A percentile compares a stretch with the other conserved stretches of the same genome.
These are phyloP conservation scores for Solanum raphanifolium DNA, from an alignment of 257 asterid genomes.

Conservation along the genomic window DNA sequence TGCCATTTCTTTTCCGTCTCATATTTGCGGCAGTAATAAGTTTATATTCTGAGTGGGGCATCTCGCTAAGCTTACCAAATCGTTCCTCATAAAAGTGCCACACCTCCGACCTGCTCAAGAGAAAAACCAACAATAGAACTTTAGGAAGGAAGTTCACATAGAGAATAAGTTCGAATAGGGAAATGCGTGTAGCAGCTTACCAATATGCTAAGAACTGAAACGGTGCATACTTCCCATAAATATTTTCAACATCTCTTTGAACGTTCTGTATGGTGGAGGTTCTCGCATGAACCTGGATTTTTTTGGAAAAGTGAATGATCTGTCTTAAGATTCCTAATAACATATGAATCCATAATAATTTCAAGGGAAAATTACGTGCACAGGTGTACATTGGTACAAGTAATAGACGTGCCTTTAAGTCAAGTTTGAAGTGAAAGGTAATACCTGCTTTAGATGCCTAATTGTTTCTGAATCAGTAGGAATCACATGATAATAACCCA, in stretches of 20 bases:
- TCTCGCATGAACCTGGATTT: conserved; percentile 52
- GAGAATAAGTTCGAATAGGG: not conserved
- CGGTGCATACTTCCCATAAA: conserved; percentile 64
- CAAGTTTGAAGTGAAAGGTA: not conserved
- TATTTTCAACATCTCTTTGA: conserved; percentile 44
- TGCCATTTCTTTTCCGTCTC: conserved; percentile 19
- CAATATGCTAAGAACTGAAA: conserved; percentile 83
- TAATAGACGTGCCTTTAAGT: conserved; percentile 13
- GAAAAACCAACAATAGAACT: not conserved
- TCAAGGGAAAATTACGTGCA: conserved; percentile 70
- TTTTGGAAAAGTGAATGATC: conserved; percentile 12
- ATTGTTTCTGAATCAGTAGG: conserved; percentile 86
- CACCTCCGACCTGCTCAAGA: conserved; percentile 50
- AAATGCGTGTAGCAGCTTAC: conserved; percentile 18
- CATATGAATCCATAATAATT: conserved; percentile 58
- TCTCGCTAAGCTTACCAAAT: conserved; percentile 66
- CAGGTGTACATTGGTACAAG: conserved; percentile 64
- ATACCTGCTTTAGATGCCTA: conserved; percentile 78
- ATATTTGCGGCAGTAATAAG: conserved; percentile 80
- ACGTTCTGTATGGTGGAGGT: conserved; percentile 28
- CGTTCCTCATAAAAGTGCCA: conserved; percentile 72
- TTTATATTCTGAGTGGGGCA: conserved; percentile 42
- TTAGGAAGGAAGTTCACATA: not conserved
- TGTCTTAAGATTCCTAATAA: conserved; percentile 64
- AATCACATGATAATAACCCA: conserved; percentile 78